Evolutionary conservation across 495 filamentous ascomycete genomes (phyloP), one percentile per base, ranked within the genome.

Genomic region (Penicillium bialowiezense): DNA sequence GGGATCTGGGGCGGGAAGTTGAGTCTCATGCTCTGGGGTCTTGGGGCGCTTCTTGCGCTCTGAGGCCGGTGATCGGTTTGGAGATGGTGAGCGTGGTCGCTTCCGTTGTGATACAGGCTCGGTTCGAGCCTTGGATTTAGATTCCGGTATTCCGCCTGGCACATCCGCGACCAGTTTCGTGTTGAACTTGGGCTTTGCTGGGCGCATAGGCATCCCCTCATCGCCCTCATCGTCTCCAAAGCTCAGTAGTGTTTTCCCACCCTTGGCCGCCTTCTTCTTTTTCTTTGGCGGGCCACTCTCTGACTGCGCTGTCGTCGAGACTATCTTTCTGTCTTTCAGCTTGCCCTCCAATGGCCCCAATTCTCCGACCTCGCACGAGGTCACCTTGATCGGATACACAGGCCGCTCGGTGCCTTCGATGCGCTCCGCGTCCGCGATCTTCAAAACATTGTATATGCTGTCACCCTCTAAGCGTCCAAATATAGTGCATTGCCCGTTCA

Each of bases 391-490:
- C 3, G 92, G 88, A 68, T 96, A 99, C 13, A 96, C 59, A 21
- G 92, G 92, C 53, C 88, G 80, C 50, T 97, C 93, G n/a, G 73
- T 80, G 20, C 84, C 87, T 59, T 88, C 87, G 43, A 83, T 78
- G 15, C 91, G 70, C 62, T 97, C 93, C 6, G 81, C 81, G 59
- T 97, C 90, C 8, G 86, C 91, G 72, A 96, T 96, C 68, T 89
- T 89, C 60, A 93, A 81, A 51, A 99, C 66, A 64, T 96, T 97
- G 67, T 90, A 99, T 40, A 99, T 90, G 44, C 90, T 96, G 48
- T 97, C 91, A 4, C 93, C 93, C 33, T 87, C 90, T 44, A 99
- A 77, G 45, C 95, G 78, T 36, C 93, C 93, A 72, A 99, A 97
- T 58, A 97, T 73, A 3, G 93, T 97, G 63, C 96, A 95, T 81